Evolutionary conservation across 2,329 filamentous ascomycete genomes (phyloP), one percentile per base, ranked within the genome.

Genomic region (Pezicula carpinea): DNA sequence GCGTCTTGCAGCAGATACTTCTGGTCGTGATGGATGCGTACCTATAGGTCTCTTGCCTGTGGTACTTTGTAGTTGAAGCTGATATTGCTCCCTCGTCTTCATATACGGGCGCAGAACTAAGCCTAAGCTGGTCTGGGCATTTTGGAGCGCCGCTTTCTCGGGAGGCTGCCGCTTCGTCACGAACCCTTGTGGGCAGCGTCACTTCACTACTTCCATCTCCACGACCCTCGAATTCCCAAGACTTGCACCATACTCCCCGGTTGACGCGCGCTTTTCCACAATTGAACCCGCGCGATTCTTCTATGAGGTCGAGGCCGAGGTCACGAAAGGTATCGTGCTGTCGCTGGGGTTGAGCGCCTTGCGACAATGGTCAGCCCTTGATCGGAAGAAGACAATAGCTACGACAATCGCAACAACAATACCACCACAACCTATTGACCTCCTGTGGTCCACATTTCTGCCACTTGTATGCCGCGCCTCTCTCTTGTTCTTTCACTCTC

Each of bases 311-410:
- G 53, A 50, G 50, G 49, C 49, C 29, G 17, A 39, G 26, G 26
- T 29, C 26, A 11, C 26, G 26, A 29, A 29, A 29, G 26, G 26
- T 29, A 29, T 29, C 26, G 26, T 29, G 26, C 29, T 43, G 31
- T 44, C 17, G 39, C 36, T 47, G 46, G 47, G 47, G 39, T 39
- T 46, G 44, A 19, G 39, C 34, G 51, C 34, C 44, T 52, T 54
- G 56, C 56, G 56, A 59, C 57, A 50, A 60, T 59, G 58, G 49
- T 39, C 43, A 48, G 49, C 47, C 53, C 53, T 49, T 60, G 53
- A 59, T 44, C 47, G 39, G 23, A 39, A 11, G 26, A 29, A 43
- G 42, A 49, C 42, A 50, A 54, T 46, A 52, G 46, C 47, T 46
- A 35, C 35, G 4, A 40, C 18, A 46, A 29, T 29, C 10, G 7